Evolutionary conservation across 1,284 basidiomycete species (phyloP).

Genomic region (Moesziomyces parantarcticus): DNA sequence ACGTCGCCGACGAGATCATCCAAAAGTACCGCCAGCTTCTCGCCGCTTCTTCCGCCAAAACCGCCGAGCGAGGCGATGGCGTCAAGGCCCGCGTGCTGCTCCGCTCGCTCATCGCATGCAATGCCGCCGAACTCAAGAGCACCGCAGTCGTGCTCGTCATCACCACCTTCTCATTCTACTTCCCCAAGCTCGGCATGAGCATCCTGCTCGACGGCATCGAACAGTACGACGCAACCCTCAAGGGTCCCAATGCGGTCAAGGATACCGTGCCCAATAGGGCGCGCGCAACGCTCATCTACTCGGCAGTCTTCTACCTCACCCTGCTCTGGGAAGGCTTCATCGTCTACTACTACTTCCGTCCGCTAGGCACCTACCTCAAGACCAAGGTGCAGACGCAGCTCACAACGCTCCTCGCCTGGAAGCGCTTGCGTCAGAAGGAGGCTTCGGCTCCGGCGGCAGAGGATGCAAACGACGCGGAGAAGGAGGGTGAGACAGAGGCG

Average conservation of each 20-base stretch:
- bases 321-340: constrained; percentile 17
- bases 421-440: constrained; percentile 38
- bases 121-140: constrained; percentile 5
- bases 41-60: constrained; percentile 5
- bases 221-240: constrained; percentile 10
- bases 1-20: constrained; percentile 27
- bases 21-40: constrained; percentile 18
- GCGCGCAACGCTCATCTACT: constrained; percentile 29
- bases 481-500: neutral
- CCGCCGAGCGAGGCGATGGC: neutral
- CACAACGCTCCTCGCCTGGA: constrained; percentile 35
- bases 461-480: neutral
- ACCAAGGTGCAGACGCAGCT: constrained; percentile 23
- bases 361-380: constrained; percentile 18
- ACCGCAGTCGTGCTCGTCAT: constrained; percentile 12
- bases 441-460: constrained; percentile 9
- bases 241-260: neutral
- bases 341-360: constrained; percentile 30
- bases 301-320: constrained; percentile 27
- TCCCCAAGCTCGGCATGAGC: constrained; percentile 29
- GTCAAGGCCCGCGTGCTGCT: constrained; percentile 18
- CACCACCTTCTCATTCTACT: constrained; percentile 30
- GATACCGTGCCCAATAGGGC: constrained; percentile 18
- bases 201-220: constrained; percentile 24
- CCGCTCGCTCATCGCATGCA: constrained; percentile 19